Evolutionary conservation across 345 rosid genomes (phyloP).

Genomic region (Adansonia digitata): DNA sequence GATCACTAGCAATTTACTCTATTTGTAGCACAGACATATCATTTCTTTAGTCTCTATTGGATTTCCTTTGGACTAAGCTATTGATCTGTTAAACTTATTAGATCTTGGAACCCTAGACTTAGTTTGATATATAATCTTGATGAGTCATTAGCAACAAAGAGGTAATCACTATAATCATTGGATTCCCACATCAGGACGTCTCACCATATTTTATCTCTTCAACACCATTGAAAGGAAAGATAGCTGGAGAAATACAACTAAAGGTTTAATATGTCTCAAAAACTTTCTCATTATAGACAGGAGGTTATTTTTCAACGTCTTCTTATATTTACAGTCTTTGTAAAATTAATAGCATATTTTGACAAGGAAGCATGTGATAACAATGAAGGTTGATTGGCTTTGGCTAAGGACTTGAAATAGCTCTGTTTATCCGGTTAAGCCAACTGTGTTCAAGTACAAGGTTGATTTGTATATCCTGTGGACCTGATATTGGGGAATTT

Average conservation of each 20-base stretch:
- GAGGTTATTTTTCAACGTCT: slow-evolving; percentile 2
- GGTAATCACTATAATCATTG: not conserved
- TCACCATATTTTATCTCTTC: not conserved
- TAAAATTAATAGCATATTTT: not conserved
- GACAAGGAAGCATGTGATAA: not conserved
- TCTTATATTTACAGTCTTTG: not conserved
- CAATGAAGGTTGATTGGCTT: not conserved
- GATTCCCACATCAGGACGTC: not conserved
- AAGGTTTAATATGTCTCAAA: not conserved
- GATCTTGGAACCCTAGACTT: not conserved
- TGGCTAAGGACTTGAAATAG: slow-evolving; percentile 4
- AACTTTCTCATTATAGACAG: not conserved
- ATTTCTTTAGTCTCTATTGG: not conserved
- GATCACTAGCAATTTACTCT: not conserved
- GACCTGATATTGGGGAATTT: slow-evolving; percentile 17
- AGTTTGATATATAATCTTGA: not conserved
- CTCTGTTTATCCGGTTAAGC: not conserved
- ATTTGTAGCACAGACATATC: not conserved
- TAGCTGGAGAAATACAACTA: not conserved
- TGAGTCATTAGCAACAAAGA: slow-evolving; percentile 4
- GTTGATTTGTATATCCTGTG: slow-evolving; percentile 6
- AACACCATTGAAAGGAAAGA: not conserved
- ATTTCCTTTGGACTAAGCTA: not conserved
- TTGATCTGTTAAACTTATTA: not conserved
- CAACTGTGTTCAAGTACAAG: not conserved